Evolutionary conservation across 2,329 filamentous ascomycete species (phyloP), one percentile per base, ranked within the genome.

Genomic region (Phaeophleospora eucalypticola): DNA sequence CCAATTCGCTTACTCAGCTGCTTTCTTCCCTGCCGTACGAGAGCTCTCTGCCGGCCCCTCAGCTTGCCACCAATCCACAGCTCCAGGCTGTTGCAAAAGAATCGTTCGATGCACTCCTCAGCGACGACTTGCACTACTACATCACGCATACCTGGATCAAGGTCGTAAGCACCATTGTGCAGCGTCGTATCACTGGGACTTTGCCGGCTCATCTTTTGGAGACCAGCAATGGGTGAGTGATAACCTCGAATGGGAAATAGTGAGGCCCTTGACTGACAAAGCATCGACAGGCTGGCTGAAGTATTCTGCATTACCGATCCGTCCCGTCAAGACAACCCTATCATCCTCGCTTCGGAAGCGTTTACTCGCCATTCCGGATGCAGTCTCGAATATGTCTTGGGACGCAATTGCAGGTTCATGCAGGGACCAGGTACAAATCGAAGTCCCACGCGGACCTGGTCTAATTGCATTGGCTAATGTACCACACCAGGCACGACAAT

Each of bases 281-380:
- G n/a, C n/a, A n/a, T n/a, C n/a, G n/a, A n/a, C n/a, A n/a, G n/a
- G n/a, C 64, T 89, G 47, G 86, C 84, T 0, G 85, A 89, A 61
- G 84, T 87, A 0, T 89, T 89, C 57, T 89, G 85, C 61, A 65
- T 89, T 46, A 86, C 83, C 0, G 86, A 89, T 61, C 84, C 86
- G 8, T 84, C 82, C 1, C 72, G 84, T 46, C 72, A 76, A 2
- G 86, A 88, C 50, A 87, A 89, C 60, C 86, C 85, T 0, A 86
- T 89, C 51, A 80, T 89, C 1, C 87, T 89, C 65, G 83, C 84
- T 4, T 88, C 84, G 2, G 81, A 87, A 73, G 84, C 86, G 65
- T 89, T 88, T 57, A 79, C 87, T 56, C 76, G 79, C 35, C 86
- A 83, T 4, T 88, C 84, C 0, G 83, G 88, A 54, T 89, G 89